Conservation (phyloP, 108 stramenopile species). For the Nitzschia palea region DNA sequence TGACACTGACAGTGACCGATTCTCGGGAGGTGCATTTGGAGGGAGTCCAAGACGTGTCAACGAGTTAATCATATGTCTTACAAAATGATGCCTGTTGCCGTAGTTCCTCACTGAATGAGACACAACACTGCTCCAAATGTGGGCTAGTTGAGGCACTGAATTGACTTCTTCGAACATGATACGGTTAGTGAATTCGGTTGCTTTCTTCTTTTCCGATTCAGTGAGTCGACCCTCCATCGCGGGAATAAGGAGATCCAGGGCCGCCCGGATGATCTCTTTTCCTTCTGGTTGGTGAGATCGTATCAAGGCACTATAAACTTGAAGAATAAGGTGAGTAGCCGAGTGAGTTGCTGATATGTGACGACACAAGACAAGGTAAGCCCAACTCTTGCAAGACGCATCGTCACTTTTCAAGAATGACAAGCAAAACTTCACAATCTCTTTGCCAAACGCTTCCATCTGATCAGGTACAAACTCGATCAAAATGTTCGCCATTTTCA, state of each 20-base stretch:
- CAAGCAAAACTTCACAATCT: conserved; percentile 92
- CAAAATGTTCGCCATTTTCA: conserved; percentile 78
- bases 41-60: conserved; percentile 80
- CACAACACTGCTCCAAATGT: conserved; percentile 88
- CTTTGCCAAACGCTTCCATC: conserved; percentile 59
- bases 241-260: conserved; percentile 87
- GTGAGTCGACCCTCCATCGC: conserved; percentile 63
- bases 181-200: conserved; percentile 81
- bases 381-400: conserved; percentile 85
- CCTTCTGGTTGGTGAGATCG: conserved; percentile 82
- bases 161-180: conserved; percentile 93
- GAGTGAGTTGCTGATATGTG: conserved; percentile 74
- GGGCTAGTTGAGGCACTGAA: conserved; percentile 85
- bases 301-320: conserved; percentile 83
- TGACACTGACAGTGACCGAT: conserved; percentile 66
- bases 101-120: conserved; percentile 69
- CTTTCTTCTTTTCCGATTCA: conserved; percentile 56
- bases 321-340: conserved; percentile 83
- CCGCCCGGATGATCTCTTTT: conserved; percentile 68
- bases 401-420: conserved; percentile 83
- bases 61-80: conserved; percentile 83
- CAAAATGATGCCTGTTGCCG: conserved; percentile 58
- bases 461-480: conserved; percentile 68
- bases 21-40: conserved; percentile 67
- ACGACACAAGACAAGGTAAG: conserved; percentile 84